Conservation (phyloP, 805 yeast genomes). For the Pichia membranifaciens region DNA sequence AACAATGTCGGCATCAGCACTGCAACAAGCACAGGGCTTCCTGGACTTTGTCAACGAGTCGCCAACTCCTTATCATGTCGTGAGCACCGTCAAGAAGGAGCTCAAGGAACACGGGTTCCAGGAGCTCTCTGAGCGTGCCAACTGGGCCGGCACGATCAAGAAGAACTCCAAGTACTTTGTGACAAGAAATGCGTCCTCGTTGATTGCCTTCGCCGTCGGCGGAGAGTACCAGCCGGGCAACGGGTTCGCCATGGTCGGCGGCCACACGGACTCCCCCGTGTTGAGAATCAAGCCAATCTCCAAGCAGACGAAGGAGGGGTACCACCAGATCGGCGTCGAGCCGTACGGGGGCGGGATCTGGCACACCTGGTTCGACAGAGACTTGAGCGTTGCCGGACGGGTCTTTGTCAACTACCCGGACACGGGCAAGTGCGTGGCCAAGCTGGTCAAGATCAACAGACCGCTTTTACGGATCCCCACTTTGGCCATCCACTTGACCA, state of each 20-base stretch:
- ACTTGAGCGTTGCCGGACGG: constrained; percentile 85
- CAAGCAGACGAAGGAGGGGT: constrained; percentile 63
- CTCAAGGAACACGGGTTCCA: constrained; percentile 59
- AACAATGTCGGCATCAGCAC: constrained; percentile 16
- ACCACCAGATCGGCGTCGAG: constrained; percentile 86
- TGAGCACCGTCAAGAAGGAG: constrained; percentile 52
- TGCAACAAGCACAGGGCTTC: constrained; percentile 52
- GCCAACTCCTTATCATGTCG: constrained; percentile 95
- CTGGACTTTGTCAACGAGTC: constrained; percentile 73
- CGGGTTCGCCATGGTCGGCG: constrained; percentile 86
- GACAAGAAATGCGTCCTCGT: constrained; percentile 83
- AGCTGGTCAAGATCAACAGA: constrained; percentile 69
- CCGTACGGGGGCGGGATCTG: constrained; percentile 94
- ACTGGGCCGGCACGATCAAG: constrained; percentile 56
- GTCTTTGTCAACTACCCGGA: constrained; percentile 56
- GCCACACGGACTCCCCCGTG: constrained; percentile 94
- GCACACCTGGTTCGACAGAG: constrained; percentile 97
- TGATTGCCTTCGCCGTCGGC: constrained; percentile 84
- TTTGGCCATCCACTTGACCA: constrained; percentile 83
- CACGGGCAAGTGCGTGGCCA: constrained; percentile 49
- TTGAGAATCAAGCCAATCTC: constrained; percentile 85
- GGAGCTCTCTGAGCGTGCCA: constrained; percentile 64
- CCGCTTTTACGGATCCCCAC: constrained; percentile 92
- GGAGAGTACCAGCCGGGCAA: constrained; percentile 65
- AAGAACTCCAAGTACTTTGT: constrained; percentile 70